Conservation (phyloP, 371 early-diverging fungal species). For the Apophysomyces variabilis region DNA sequence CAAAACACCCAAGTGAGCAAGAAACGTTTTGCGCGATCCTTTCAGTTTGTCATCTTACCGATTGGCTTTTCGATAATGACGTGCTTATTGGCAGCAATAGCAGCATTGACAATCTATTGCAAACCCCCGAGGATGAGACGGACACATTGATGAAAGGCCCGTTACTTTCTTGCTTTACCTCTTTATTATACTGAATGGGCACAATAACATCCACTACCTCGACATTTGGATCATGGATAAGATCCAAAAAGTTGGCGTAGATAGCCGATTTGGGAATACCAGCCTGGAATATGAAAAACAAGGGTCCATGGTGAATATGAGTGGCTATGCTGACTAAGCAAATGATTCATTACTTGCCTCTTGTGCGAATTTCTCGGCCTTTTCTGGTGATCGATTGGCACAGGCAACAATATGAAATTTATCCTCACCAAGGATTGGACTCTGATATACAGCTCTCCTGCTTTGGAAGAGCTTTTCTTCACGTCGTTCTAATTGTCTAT, state of each 20-base stretch:
- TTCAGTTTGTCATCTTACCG: conserved; percentile 26
- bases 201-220: conserved; percentile 44
- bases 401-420: no score
- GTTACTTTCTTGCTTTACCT: conserved; percentile 24
- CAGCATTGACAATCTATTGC: conserved; percentile 44
- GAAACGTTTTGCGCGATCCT: no score
- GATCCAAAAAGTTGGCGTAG: conserved; percentile 40
- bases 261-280: conserved; percentile 48
- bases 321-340: background rate
- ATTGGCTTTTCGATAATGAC: conserved; percentile 57
- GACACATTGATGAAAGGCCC: no score
- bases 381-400: no score
- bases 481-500: no score
- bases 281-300: conserved; percentile 25
- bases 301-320: background rate
- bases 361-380: no score
- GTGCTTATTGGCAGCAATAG: conserved; percentile 49
- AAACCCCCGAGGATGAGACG: no score
- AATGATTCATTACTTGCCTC: no score
- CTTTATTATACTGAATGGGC: conserved; percentile 49
- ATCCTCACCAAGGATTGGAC: no score
- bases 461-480: no score
- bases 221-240: conserved; percentile 49
- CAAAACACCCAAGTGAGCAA: no score
- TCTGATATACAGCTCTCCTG: no score